Evolutionary conservation across 2,329 filamentous ascomycete genomes (phyloP), one percentile per base, ranked within the genome.

Genomic region (Mycogone perniciosa): DNA sequence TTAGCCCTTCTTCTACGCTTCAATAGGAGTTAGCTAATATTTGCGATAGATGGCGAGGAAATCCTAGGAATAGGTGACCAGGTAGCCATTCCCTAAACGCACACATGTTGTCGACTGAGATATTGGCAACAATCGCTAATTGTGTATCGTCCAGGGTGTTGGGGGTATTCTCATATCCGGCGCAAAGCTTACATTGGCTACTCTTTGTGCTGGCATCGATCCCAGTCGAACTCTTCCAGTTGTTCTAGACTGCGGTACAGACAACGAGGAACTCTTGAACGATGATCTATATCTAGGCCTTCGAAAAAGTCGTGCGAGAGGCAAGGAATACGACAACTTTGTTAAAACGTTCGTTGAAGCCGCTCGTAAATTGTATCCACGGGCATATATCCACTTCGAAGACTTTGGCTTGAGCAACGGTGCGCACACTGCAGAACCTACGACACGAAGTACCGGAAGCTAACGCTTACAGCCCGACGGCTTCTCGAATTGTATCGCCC

Each of bases 51-150:
- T 56, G 79, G 80, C 6, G 79, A 83, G 55, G 75, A 90, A 69
- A 95, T 95, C 43, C 76, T 95, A 0, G 89, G 90, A 1, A 95
- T 95, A 52, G 89, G 90, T 1, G 90, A 95, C 61, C 89, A 95
- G 48, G 48, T 20, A 29, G 27, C 27, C 6, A 26, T 13, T 9
- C 8, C 33, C 33, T 35, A 11, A 7, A 35, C 7, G 33, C 33
- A 35, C 20, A 20, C 20, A 35, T 7, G 11, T 35, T 35, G 33
- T 7, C 37, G 9, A 39, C 37, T n/a, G 13, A 3, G 38, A n/a
- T 44, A 5, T n/a, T 10, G 3, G 3, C 8, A 7, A 26, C 2
- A 8, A 26, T 49, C n/a, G 31, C n/a, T 20, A 20, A 20, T 20
- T 20, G 20, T 20, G 20, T 9, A 31, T 31, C n/a, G 2, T 4